Base-by-base conservation (phyloP, 2,329 filamentous ascomycete species). In the Talaromyces sp. region DNA sequence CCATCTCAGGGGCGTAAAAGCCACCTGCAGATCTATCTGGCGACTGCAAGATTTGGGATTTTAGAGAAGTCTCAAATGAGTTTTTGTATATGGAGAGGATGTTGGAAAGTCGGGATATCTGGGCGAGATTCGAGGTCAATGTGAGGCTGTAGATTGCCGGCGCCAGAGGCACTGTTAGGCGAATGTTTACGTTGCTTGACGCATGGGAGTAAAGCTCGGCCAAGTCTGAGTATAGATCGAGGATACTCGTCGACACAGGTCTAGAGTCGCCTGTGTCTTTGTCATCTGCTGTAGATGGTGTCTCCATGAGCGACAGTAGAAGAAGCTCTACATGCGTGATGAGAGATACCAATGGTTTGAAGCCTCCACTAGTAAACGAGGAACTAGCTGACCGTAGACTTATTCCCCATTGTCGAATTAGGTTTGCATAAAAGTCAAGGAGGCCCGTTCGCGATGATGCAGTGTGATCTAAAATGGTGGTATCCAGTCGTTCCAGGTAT, bases 21-120 rank as follows among this genome's bases (percentile, higher is more conserved):
- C 66, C 74, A 66, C 70, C 69, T 54, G 67, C 62, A 42, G 58
- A 71, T 23, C 57, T 62, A 55, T 67, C 74, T 67, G 67, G 73
- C 68, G 69, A 70, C 65, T 71, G 79, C 60, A 70, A 68, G 9
- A 64, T 69, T 62, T 66, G 70, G 11, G 73, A 81, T 72, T 61
- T 76, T 23, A 78, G 85, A 63, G 87, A 86, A 28, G 78, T 75
- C 71, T 93, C 90, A 69, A 93, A 91, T 0, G 88, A 85, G 25
- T 81, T 81, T 73, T 95, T 95, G 78, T 92, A 93, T 48, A 76
- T 78, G 2, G 88, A 86, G 31, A 96, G 81, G 28, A 92, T 81
- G 56, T 82, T 82, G 71, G 87, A 91, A 37, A 92, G 82, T 5
- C 88, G 86, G 6, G 90, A 90, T 3, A 90, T 79, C 16, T 84